Evolutionary conservation across 1,139 yeast species (phyloP).

Genomic region (Pichiaceae sp.): DNA sequence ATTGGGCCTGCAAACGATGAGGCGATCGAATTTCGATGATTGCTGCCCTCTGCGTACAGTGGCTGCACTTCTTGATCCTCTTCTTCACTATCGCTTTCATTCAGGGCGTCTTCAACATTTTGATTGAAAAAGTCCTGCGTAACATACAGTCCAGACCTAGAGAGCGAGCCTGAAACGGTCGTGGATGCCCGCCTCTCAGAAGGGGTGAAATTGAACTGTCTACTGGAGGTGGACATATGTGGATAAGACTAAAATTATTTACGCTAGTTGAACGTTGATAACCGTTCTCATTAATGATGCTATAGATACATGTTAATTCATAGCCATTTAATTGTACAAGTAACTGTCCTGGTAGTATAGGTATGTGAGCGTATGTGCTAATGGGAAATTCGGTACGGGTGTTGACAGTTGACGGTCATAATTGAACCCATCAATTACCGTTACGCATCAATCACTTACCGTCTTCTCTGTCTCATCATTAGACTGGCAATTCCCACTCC

Average conservation of each 20-base stretch:
- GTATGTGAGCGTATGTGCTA: neutral
- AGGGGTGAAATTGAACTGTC: conserved; percentile 36
- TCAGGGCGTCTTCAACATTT: conserved; percentile 10
- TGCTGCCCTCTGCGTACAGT: neutral
- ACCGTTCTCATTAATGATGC: too few relatives aligned
- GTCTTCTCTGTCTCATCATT: conserved; percentile 1
- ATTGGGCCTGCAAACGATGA: neutral
- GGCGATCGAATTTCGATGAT: conserved; percentile 2
- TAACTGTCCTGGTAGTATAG: too few relatives aligned
- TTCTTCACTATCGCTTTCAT: conserved; percentile 8
- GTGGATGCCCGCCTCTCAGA: conserved; percentile 41
- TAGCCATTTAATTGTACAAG: too few relatives aligned
- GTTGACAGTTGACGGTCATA: neutral
- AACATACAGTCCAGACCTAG: conserved; percentile 43
- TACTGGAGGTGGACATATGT: conserved; percentile 12
- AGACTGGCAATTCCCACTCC: conserved; percentile 60
- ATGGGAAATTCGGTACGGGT: neutral
- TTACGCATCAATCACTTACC: neutral
- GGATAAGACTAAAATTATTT: too few relatives aligned
- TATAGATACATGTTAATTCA: too few relatives aligned
- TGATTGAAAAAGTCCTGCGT: conserved; percentile 38
- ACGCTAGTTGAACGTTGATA: too few relatives aligned
- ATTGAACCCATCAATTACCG: neutral
- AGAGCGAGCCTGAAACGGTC: conserved; percentile 43
- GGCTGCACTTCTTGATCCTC: conserved; percentile 5